These are phyloP conservation scores for Helenozyma rhizophorensis DNA, from an alignment of 805 yeast species.

Conservation along the genomic window DNA sequence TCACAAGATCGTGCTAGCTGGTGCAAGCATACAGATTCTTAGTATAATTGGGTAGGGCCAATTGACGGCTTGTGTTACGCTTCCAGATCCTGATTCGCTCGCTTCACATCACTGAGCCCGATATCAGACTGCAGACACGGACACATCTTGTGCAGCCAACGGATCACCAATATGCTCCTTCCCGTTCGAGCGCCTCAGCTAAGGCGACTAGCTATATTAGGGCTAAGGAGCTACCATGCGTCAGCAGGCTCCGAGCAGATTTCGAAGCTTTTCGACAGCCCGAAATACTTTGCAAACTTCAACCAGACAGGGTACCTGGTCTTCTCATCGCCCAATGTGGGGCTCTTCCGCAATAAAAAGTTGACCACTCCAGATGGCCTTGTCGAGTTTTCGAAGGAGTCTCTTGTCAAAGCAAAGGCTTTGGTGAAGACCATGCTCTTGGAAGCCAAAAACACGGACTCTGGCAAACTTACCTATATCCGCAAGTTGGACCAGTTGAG, in stretches of 20 bases:
- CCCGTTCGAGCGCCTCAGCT: too few species aligned
- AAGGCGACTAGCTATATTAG: too few species aligned
- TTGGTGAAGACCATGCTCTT: slow-evolving; percentile 54
- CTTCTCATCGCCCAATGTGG: slow-evolving; percentile 11
- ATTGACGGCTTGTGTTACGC: too few species aligned
- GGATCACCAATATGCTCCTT: too few species aligned
- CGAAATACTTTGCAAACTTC: slow-evolving; percentile 50
- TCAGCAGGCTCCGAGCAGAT: slow-evolving; percentile 25
- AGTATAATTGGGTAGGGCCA: too few species aligned
- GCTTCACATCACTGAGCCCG: too few species aligned
- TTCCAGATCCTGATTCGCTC: too few species aligned
- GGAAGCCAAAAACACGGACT: slow-evolving; percentile 33
- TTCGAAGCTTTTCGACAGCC: slow-evolving; percentile 57
- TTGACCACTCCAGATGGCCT: slow-evolving; percentile 70
- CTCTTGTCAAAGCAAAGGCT: slow-evolving; percentile 60
- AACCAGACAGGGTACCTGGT: slow-evolving; percentile 26
- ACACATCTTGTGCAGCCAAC: too few species aligned
- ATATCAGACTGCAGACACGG: too few species aligned
- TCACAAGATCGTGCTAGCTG: too few species aligned
- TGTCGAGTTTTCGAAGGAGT: slow-evolving; percentile 56
- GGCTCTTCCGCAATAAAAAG: slow-evolving; percentile 72
- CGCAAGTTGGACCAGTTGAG: slow-evolving; percentile 75
- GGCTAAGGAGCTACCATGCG: slow-evolving; percentile 3
- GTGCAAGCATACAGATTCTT: too few species aligned
- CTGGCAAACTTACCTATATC: slow-evolving; percentile 46